phyloP scores from a whole-genome alignment of 2,329 filamentous ascomycete genomes.

The Paecilomyces fulvus region DNA sequence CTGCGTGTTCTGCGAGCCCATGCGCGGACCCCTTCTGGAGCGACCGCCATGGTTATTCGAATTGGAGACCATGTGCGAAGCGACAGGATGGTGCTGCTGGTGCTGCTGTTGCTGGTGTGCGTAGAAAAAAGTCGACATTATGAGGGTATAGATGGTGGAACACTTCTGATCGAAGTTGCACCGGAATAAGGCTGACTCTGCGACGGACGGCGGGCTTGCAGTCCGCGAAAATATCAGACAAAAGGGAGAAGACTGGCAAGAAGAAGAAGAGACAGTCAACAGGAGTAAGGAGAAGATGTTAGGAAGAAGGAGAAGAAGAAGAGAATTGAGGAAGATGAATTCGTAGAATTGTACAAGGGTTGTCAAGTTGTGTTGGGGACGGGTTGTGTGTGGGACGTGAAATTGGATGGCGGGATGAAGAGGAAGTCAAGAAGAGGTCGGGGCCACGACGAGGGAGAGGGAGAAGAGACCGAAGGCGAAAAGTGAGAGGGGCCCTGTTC shows the following conservation, averaged over 20 bases:
- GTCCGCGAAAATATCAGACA: conserved; percentile 8
- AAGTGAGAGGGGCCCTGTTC: not conserved
- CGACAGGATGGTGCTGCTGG: conserved; percentile 42
- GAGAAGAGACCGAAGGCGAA: not conserved
- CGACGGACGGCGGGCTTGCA: not conserved
- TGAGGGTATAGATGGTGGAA: conserved; percentile 14
- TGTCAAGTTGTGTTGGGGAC: not conserved
- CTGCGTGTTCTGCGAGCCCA: conserved; percentile 73
- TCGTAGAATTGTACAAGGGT: conserved; percentile 6
- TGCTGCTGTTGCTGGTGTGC: conserved; percentile 34
- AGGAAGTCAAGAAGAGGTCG: not conserved
- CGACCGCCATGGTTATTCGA: conserved; percentile 74
- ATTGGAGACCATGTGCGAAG: conserved; percentile 41
- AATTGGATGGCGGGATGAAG: conserved; percentile 1
- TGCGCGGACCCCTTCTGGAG: conserved; percentile 72
- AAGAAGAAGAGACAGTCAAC: conserved; percentile 13
- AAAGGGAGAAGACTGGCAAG: conserved; percentile 14
- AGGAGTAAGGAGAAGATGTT: conserved; percentile 12
- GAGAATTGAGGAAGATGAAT: conserved; percentile 10
- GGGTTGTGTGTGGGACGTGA: not conserved
- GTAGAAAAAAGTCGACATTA: conserved; percentile 42
- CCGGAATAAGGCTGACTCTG: not conserved
- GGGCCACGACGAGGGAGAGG: conserved; percentile 6
- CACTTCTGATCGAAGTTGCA: conserved; percentile 2
- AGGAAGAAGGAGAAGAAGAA: not conserved